These are phyloP conservation scores for Diphasiastrum complanatum DNA, from an alignment of 83 land plant species.

Conservation along the genomic window DNA sequence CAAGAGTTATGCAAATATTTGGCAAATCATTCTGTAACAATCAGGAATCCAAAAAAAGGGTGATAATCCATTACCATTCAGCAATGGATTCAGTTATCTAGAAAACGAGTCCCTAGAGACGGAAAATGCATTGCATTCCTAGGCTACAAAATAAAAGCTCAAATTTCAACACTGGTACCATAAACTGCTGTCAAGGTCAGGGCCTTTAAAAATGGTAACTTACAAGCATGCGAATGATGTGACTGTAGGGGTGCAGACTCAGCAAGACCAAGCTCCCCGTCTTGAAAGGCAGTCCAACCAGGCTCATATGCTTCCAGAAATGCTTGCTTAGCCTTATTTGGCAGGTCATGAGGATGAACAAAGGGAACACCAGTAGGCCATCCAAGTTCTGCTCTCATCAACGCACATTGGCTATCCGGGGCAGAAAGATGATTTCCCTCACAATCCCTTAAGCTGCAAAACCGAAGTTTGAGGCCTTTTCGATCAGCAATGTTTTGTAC, in stretches of 20 bases:
- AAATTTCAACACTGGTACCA: background rate
- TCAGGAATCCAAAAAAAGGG: background rate
- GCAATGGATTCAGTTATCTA: background rate
- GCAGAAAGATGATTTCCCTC: conserved; percentile 1
- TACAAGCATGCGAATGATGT: conserved; percentile 39
- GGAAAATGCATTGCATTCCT: background rate
- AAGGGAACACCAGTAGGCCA: conserved; percentile 3
- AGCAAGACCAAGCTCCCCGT: conserved; percentile 33
- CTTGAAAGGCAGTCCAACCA: conserved; percentile 4
- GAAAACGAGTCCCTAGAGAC: background rate
- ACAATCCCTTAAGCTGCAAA: conserved; percentile 2
- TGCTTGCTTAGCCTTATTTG: conserved; percentile 5
- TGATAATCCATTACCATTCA: background rate
- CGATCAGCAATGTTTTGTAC: conserved; percentile 6
- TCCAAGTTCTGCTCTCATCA: background rate
- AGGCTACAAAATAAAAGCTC: conserved; percentile 1
- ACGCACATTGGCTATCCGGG: background rate
- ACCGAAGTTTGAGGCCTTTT: background rate
- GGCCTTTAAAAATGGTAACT: background rate
- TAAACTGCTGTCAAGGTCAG: background rate
- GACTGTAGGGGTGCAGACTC: conserved; percentile 51
- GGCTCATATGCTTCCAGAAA: conserved; percentile 9
- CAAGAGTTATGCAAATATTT: background rate
- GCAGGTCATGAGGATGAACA: conserved; percentile 9
- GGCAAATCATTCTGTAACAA: too few relatives aligned